These are phyloP conservation scores for Metarhizium brunneum DNA, from an alignment of 2,329 filamentous ascomycete species.

Conservation along the genomic window DNA sequence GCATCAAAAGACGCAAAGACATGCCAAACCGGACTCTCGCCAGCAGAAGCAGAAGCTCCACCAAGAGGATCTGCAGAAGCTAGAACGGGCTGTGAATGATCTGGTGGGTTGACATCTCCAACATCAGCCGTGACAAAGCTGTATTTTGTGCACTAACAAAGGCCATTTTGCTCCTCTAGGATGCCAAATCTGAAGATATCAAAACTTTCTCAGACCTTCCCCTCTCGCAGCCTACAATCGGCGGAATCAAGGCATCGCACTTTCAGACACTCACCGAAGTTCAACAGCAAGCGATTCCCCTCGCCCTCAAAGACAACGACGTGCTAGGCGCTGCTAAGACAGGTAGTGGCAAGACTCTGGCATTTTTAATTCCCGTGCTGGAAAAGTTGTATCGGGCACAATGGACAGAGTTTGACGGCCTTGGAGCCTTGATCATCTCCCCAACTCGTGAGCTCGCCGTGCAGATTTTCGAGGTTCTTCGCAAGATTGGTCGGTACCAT, in stretches of 20 bases:
- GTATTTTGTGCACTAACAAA: background rate
- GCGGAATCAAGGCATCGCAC: conserved; percentile 75
- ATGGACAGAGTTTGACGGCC: conserved; percentile 85
- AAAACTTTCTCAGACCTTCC: conserved; percentile 77
- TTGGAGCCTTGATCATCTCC: conserved; percentile 87
- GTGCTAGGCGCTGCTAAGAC: conserved; percentile 94
- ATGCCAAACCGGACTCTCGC: conserved; percentile 21
- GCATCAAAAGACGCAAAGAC: conserved; percentile 16
- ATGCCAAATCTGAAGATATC: conserved; percentile 47
- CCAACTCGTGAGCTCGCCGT: conserved; percentile 92
- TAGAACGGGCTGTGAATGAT: conserved; percentile 23
- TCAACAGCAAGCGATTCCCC: conserved; percentile 79
- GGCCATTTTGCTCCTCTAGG: conserved; percentile 28
- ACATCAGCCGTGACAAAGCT: background rate
- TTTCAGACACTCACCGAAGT: conserved; percentile 89
- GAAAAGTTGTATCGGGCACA: conserved; percentile 84
- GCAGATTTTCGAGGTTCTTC: conserved; percentile 90
- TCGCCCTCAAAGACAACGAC: conserved; percentile 76
- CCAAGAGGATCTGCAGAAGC: conserved; percentile 24
- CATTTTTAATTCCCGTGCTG: conserved; percentile 83
- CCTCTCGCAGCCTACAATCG: conserved; percentile 69
- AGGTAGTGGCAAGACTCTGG: conserved; percentile 88
- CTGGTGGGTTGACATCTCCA: conserved; percentile 15
- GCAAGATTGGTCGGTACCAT: conserved; percentile 83
- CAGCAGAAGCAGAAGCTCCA: conserved; percentile 29